Base-by-base conservation (phyloP, 2,329 filamentous ascomycete species). In the Colletotrichum acutatum region DNA sequence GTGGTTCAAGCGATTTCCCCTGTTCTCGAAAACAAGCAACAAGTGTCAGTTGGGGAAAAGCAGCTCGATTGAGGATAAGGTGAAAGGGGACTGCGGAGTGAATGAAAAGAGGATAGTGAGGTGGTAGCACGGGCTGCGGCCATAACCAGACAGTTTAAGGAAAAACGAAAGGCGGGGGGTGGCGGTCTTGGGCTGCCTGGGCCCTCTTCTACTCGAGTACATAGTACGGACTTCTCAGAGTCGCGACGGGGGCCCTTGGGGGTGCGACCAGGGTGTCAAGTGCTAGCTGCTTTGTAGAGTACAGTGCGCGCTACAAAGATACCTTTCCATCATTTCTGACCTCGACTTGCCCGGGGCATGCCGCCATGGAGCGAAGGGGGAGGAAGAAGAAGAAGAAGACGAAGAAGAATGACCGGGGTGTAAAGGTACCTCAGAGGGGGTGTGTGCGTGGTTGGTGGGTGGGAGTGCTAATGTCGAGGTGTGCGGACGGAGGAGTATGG, bases 51-150 rank as follows among this genome's bases (percentile, higher is more conserved):
- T 74, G 78, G 80, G 79, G 77, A 79, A 78, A 76, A 78, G 42
- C 42, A 77, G 77, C 73, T 75, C 66, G 65, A 75, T 75, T 74
- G 72, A 74, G 73, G 34, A 85, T 84, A 80, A 83, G 84, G 84
- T 76, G 79, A 81, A 85, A 83, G 81, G 84, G 82, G 80, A 84
- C 82, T 83, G 83, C 84, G 82, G 82, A 84, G 83, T 84, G 84
- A 77, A 81, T 84, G 83, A 85, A 86, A 86, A 85, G 83, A 86
- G 84, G 80, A 85, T 85, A 85, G 84, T 81, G 83, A 85, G 82
- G 82, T 85, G 80, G 84, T 86, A 84, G 83, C 83, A 85, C 83
- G 82, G 82, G 80, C 82, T 82, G 82, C 80, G 82, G 81, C 79
- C 82, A 83, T 78, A 79, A 79, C 80, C 80, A 80, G 78, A 82